Conservation (phyloP, 2,329 filamentous ascomycete species). For the Colletotrichum paranaense region DNA sequence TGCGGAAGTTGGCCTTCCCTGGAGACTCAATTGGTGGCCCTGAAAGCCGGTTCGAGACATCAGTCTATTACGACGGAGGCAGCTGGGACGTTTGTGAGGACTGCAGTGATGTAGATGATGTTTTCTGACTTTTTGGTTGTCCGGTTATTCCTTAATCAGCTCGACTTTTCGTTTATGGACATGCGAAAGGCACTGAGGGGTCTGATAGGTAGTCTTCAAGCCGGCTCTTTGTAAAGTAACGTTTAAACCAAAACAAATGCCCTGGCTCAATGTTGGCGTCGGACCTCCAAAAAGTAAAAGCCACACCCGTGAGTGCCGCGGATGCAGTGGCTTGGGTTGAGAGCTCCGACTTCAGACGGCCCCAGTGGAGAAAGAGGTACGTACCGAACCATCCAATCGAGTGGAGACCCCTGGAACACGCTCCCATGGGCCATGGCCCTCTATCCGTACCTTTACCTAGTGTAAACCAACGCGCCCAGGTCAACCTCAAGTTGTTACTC, state of each 20-base stretch:
- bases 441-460: neutral
- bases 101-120: neutral
- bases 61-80: neutral
- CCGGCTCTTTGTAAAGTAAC: neutral
- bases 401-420: conserved; percentile 18
- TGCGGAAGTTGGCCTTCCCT: neutral
- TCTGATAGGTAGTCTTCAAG: neutral
- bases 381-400: neutral
- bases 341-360: neutral
- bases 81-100: neutral
- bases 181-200: neutral
- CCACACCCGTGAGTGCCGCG: neutral
- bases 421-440: neutral
- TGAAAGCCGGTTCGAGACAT: neutral
- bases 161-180: neutral
- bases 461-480: conserved; percentile 20
- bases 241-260: neutral
- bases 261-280: neutral
- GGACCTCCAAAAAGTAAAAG: neutral
- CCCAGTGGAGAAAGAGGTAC: neutral
- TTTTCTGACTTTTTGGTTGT: neutral
- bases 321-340: neutral
- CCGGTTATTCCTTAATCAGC: neutral
- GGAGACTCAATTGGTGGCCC: neutral
- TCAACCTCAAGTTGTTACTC: conserved; percentile 26